Evolutionary conservation across 2,329 filamentous ascomycete species (phyloP).

Genomic region (Penicillium janthinellum): DNA sequence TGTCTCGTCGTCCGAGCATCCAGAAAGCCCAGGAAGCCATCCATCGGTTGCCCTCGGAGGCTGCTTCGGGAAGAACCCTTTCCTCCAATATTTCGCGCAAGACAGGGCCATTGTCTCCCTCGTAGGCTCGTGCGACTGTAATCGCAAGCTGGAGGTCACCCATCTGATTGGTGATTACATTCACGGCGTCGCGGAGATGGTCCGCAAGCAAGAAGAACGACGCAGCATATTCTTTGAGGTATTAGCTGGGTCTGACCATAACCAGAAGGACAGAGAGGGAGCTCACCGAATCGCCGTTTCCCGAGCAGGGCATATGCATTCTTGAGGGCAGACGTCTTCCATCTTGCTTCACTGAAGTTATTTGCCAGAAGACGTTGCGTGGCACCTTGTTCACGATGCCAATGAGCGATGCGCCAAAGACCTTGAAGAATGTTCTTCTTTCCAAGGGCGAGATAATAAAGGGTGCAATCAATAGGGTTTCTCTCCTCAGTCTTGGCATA

Average conservation of each 20-base stretch:
- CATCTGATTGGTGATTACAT: slow-evolving; percentile 82
- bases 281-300: slow-evolving; percentile 77
- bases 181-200: slow-evolving; percentile 79
- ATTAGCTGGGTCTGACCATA: slow-evolving; percentile 8
- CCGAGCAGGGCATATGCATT: slow-evolving; percentile 95
- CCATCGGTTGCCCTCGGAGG: slow-evolving; percentile 85
- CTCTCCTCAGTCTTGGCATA: slow-evolving; percentile 86
- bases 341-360: slow-evolving; percentile 83
- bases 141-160: slow-evolving; percentile 89
- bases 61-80: slow-evolving; percentile 74
- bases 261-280: background rate
- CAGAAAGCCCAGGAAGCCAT: slow-evolving; percentile 94
- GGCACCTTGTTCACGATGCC: slow-evolving; percentile 80
- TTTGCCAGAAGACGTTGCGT: slow-evolving; percentile 83
- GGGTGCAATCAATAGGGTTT: slow-evolving; percentile 85
- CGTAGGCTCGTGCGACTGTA: slow-evolving; percentile 82
- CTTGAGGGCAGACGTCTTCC: slow-evolving; percentile 87
- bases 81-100: slow-evolving; percentile 75
- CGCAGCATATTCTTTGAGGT: slow-evolving; percentile 77
- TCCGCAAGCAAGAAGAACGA: slow-evolving; percentile 94
- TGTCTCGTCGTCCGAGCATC: slow-evolving; percentile 79
- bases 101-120: slow-evolving; percentile 77
- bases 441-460: slow-evolving; percentile 86
- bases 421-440: slow-evolving; percentile 91
- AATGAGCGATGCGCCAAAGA: slow-evolving; percentile 90